Base-by-base conservation (phyloP, 306 rosid genomes). In the Cicer bijugum region DNA sequence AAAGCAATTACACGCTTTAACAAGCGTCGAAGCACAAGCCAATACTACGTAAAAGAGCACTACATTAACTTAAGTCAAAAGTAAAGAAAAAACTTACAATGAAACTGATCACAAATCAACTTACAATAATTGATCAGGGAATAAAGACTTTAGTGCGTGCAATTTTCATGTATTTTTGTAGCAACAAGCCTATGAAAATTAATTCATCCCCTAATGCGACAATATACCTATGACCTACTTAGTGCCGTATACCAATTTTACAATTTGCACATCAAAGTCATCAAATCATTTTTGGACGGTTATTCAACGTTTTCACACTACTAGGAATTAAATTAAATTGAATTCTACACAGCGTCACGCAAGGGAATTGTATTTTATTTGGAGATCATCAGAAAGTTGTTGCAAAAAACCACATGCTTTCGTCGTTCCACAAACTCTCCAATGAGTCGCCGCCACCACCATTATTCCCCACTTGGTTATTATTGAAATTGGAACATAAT, bases 361-460 rank as follows among this genome's bases (percentile, higher is more conserved):
- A 82, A 77, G 60, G 52, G 33, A 76, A 82, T 75, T 84, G 82
- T 71, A 45, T 76, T 68, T 46, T 7, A 44, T 10, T 74, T 52
- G 58, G 8, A 68, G n/a, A 4, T 65, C 81, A 38, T 72, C 76
- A 59, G 56, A 77, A 62, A 87, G 88, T 33, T 85, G 90, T 1
- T 80, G 85, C 66, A 16, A 85, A 43, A 72, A 91, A 85, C 82
- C 87, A 82, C 62, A 79, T 69, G 51, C 78, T 84, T 53, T 91
- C 91, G 33, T 86, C 91, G 28, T 75, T 79, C 96, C 96, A 91
- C 71, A 84, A 65, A 45, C 73, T 63, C 38, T 86, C 87, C 63
- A 81, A 74, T 5, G 80, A 45, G 58, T 79, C 91, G 33, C 83
- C 88, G 45, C 79, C 83, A 66, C 58, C 42, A 68, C 62, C 45